phyloP scores from a whole-genome alignment of 1,284 basidiomycete species.

The Fomes fomentarius region DNA sequence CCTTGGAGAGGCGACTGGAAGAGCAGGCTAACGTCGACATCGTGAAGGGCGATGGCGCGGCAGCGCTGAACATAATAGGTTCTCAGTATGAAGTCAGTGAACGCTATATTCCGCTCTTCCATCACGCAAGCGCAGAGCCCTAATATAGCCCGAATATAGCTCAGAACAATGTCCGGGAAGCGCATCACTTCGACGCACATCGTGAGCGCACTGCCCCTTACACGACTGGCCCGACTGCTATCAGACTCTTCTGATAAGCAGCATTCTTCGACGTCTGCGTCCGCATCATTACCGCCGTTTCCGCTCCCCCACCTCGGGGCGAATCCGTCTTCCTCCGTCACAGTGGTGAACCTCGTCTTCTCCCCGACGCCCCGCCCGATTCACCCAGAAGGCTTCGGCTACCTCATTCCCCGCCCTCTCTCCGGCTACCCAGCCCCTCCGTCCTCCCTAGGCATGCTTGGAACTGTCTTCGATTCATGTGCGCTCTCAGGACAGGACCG shows the following conservation, averaged over 20 bases:
- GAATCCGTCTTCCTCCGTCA: conserved; percentile 68
- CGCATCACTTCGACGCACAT: conserved; percentile 54
- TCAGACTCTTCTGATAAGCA: conserved; percentile 5
- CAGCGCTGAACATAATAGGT: conserved; percentile 39
- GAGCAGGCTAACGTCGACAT: conserved; percentile 62
- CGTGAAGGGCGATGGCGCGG: conserved; percentile 45
- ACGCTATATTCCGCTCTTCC: neutral
- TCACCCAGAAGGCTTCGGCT: conserved; percentile 90
- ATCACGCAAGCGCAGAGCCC: neutral
- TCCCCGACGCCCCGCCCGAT: conserved; percentile 50
- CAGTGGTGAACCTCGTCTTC: conserved; percentile 79
- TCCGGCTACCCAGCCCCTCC: conserved; percentile 46
- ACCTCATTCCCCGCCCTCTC: conserved; percentile 83
- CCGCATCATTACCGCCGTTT: too few relatives aligned
- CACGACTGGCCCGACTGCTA: conserved; percentile 60
- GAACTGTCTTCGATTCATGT: conserved; percentile 85
- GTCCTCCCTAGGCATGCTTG: conserved; percentile 62
- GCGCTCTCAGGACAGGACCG: conserved; percentile 73
- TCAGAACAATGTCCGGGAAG: conserved; percentile 43
- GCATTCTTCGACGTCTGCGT: neutral
- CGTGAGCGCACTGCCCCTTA: conserved; percentile 74
- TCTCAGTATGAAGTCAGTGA: conserved; percentile 43
- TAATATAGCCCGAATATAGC: conserved; percentile 34
- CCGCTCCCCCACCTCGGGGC: conserved; percentile 49
- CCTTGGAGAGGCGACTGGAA: conserved; percentile 55